A percentile compares a stretch with the other conserved stretches of the same genome.
Evolutionary conservation across 2,329 filamentous ascomycete genomes (phyloP).

Genomic region (Penicillium hesseltinei): DNA sequence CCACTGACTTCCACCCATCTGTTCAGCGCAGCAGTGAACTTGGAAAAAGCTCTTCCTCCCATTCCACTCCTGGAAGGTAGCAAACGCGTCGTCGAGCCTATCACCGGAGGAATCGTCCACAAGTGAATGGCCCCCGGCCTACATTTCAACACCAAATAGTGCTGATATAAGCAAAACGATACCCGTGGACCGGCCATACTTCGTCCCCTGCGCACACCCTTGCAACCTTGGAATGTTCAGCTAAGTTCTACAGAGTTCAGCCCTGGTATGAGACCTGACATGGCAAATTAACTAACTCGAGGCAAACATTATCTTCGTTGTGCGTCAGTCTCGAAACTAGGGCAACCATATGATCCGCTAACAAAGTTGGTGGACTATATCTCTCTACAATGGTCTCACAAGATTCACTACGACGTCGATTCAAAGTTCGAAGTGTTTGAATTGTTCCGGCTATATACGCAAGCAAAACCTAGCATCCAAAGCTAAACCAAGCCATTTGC

Average conservation of each 20-base stretch:
- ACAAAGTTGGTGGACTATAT: background rate
- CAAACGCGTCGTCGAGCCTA: too few relatives aligned
- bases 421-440: conserved; percentile 7
- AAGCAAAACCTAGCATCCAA: background rate
- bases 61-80: too few relatives aligned
- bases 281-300: background rate
- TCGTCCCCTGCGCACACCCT: background rate
- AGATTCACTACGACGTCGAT: background rate
- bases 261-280: background rate
- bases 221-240: background rate
- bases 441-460: conserved; percentile 1
- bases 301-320: background rate
- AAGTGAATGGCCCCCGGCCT: background rate
- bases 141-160: background rate
- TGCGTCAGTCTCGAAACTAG: background rate
- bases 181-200: too few relatives aligned
- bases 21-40: too few relatives aligned
- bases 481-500: background rate
- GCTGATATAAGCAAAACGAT: background rate
- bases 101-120: too few relatives aligned
- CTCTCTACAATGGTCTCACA: background rate
- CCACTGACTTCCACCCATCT: too few relatives aligned
- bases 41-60: too few relatives aligned
- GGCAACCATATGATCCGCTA: background rate
- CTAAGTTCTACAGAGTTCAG: background rate